Conservation (phyloP, 192 early-diverging fungal species). For the Coemansia sp. region DNA sequence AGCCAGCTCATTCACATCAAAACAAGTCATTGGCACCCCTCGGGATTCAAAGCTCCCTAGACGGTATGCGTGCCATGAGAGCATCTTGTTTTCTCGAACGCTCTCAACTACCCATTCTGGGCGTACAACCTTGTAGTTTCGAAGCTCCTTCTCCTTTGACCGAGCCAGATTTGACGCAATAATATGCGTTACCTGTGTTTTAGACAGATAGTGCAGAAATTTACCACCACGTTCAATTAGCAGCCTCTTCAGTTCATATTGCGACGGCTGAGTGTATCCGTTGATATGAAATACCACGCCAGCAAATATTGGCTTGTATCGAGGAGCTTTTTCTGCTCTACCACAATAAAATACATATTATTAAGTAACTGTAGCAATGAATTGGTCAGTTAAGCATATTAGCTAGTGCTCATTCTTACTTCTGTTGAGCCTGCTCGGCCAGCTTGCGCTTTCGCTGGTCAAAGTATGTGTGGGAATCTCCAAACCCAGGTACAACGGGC, state of each 20-base stretch:
- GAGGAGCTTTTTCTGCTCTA: slow-evolving; percentile 8
- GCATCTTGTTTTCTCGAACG: slow-evolving; percentile 49
- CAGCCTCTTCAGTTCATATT: slow-evolving; percentile 53
- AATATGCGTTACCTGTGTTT: slow-evolving; percentile 65
- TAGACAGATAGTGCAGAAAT: slow-evolving; percentile 57
- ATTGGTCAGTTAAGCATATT: no score
- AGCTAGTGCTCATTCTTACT: neutral
- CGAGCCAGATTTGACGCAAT: slow-evolving; percentile 65
- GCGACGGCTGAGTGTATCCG: slow-evolving; percentile 66
- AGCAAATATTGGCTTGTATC: slow-evolving; percentile 30
- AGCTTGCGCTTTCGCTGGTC: slow-evolving; percentile 42
- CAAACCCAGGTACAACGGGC: slow-evolving; percentile 20
- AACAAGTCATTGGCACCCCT: neutral
- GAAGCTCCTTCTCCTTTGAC: slow-evolving; percentile 65
- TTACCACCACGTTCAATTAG: slow-evolving; percentile 60
- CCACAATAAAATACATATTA: neutral
- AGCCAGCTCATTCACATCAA: neutral
- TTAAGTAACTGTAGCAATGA: neutral
- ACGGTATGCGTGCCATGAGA: slow-evolving; percentile 68
- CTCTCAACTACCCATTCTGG: slow-evolving; percentile 81
- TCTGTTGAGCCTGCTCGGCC: slow-evolving; percentile 41
- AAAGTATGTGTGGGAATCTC: slow-evolving; percentile 37
- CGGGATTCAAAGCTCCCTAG: neutral
- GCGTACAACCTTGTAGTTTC: slow-evolving; percentile 64
- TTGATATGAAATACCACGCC: slow-evolving; percentile 61